phyloP scores from a whole-genome alignment of 164 flowering plant genomes.

The Piper longum region DNA sequence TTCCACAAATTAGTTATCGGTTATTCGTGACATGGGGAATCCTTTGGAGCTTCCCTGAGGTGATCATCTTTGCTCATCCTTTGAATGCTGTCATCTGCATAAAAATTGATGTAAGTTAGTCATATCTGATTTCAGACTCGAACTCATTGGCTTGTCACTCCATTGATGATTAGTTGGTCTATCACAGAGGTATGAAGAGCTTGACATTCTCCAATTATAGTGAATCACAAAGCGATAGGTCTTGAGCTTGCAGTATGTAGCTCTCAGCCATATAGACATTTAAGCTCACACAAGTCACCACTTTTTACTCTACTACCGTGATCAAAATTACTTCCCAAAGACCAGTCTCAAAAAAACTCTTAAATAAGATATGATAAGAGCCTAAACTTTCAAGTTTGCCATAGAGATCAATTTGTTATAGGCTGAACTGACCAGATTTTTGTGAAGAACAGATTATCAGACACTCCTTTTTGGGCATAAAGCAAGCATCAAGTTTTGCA shows the following conservation, averaged over 20 bases:
- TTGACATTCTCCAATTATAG: neutral
- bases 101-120: neutral
- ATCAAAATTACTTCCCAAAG: too few relatives aligned
- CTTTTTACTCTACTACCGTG: too few relatives aligned
- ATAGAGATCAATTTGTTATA: neutral
- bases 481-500: constrained; percentile 73
- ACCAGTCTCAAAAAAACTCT: too few relatives aligned
- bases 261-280: too few relatives aligned
- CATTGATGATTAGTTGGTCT: constrained; percentile 95
- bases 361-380: too few relatives aligned
- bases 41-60: constrained; percentile 89
- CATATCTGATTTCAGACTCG: constrained; percentile 11
- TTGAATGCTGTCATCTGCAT: neutral
- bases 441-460: constrained; percentile 49
- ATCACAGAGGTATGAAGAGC: constrained; percentile 15
- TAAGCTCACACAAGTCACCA: too few relatives aligned
- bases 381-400: neutral
- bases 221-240: neutral
- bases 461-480: constrained; percentile 81
- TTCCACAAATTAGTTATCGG: constrained; percentile 87
- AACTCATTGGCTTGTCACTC: constrained; percentile 55
- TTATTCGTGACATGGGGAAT: constrained; percentile 77
- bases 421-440: neutral
- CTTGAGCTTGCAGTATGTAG: neutral
- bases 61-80: constrained; percentile 7